A percentile compares a stretch with the other conserved stretches of the same genome.
These are phyloP conservation scores for Sarocladiaceae sp. DNA, from an alignment of 2,329 filamentous ascomycete genomes.

Conservation along the genomic window DNA sequence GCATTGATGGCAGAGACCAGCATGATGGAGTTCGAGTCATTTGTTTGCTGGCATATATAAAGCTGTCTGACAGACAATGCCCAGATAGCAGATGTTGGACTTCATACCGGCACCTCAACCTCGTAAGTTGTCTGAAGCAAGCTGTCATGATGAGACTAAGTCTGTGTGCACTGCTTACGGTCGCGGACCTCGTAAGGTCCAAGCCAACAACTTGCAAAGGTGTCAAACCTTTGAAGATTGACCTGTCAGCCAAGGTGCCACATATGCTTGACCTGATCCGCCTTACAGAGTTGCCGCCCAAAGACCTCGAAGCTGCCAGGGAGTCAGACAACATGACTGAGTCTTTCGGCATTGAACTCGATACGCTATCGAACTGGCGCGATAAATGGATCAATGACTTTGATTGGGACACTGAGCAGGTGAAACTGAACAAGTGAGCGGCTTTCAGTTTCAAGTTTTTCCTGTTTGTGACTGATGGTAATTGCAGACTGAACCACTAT, in stretches of 20 bases:
- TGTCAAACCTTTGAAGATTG: neutral
- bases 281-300: neutral
- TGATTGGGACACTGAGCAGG: slow-evolving; percentile 17
- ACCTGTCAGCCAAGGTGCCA: neutral
- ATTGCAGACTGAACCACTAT: slow-evolving; percentile 14
- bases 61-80: too few relatives aligned
- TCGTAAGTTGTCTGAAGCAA: too few relatives aligned
- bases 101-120: too few relatives aligned
- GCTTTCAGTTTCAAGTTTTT: neutral
- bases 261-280: neutral
- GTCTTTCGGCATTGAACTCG: neutral
- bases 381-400: slow-evolving; percentile 14
- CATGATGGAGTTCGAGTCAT: too few relatives aligned
- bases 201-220: neutral
- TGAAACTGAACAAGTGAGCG: slow-evolving; percentile 15
- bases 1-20: too few relatives aligned
- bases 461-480: neutral
- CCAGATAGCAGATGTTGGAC: too few relatives aligned
- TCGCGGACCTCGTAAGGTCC: neutral
- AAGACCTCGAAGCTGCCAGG: neutral
- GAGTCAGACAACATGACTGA: neutral
- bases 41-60: too few relatives aligned
- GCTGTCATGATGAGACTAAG: too few relatives aligned
- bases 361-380: neutral
- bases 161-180: too few relatives aligned